Evolutionary conservation across 768 basidiomycete species (phyloP).

Genomic region (Mrakia blollopis): DNA sequence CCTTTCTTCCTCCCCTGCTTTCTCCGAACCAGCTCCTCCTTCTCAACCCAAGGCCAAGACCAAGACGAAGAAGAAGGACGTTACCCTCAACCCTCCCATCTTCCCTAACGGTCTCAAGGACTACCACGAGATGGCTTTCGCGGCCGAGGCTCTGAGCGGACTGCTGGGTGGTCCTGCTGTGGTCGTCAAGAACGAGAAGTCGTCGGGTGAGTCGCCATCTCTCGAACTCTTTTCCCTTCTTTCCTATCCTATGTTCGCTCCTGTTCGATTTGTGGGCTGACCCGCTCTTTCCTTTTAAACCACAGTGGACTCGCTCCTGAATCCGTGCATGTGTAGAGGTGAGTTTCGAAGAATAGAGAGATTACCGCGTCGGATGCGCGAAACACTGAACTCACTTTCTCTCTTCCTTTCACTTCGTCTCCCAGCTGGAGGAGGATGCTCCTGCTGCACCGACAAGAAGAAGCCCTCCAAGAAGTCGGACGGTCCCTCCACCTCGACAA

Average conservation of each 20-base stretch:
- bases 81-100: conserved; percentile 10
- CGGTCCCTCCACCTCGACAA: not conserved
- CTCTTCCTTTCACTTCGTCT: not conserved
- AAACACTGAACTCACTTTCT: not conserved
- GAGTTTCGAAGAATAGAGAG: not conserved
- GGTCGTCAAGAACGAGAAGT: conserved; percentile 16
- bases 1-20: not conserved
- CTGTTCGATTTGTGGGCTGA: not conserved
- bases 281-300: not conserved
- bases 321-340: conserved; percentile 30
- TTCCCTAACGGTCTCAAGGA: conserved; percentile 33
- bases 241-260: not conserved
- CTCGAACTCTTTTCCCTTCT: not conserved
- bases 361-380: not conserved
- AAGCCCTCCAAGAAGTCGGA: not conserved
- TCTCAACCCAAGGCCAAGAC: not conserved
- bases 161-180: not conserved
- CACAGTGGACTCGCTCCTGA: conserved; percentile 20
- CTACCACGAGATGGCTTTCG: conserved; percentile 20
- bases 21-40: not conserved
- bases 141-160: conserved; percentile 22
- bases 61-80: conserved; percentile 27
- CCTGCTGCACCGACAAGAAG: conserved; percentile 21
- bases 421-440: conserved; percentile 28
- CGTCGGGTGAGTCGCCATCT: not conserved